A percentile compares a stretch with the other conserved stretches of the same genome.
phyloP scores from a whole-genome alignment of 768 basidiomycete genomes.

The Suillus subluteus region DNA sequence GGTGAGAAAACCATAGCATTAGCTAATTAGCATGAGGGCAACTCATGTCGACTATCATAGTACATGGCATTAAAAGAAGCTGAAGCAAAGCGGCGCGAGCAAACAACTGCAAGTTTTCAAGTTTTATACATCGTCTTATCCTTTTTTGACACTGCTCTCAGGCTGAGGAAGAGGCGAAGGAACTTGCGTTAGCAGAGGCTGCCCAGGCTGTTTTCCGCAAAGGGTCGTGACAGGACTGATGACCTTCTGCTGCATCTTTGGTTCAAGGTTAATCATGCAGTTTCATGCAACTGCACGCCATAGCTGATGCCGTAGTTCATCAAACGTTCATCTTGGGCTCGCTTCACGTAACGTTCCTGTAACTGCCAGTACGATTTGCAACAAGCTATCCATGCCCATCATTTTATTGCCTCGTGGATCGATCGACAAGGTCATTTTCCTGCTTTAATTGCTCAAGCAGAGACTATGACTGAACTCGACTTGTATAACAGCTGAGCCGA shows the following conservation, averaged over 20 bases:
- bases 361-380: not conserved
- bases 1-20: not conserved
- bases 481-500: not conserved
- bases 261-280: not conserved
- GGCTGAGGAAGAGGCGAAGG: constrained; percentile 33
- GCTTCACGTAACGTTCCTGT: not conserved
- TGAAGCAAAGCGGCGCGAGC: constrained; percentile 23
- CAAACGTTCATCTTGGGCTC: not conserved
- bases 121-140: not conserved
- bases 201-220: constrained; percentile 30
- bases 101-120: constrained; percentile 17
- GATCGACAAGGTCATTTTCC: constrained; percentile 3
- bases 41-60: constrained; percentile 14
- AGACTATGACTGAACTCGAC: not conserved
- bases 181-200: constrained; percentile 33
- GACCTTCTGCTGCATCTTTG: not conserved
- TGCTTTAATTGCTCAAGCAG: too few species aligned
- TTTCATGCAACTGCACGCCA: not conserved
- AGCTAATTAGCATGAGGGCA: not conserved
- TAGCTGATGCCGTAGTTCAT: not conserved
- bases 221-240: constrained; percentile 14
- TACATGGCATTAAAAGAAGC: constrained; percentile 26
- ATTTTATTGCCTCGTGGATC: not conserved
- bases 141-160: constrained; percentile 9
- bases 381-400: not conserved